A percentile compares a stretch with the other conserved stretches of the same genome.
Conservation (phyloP, 345 rosid species). For the Moricandia arvensis region DNA sequence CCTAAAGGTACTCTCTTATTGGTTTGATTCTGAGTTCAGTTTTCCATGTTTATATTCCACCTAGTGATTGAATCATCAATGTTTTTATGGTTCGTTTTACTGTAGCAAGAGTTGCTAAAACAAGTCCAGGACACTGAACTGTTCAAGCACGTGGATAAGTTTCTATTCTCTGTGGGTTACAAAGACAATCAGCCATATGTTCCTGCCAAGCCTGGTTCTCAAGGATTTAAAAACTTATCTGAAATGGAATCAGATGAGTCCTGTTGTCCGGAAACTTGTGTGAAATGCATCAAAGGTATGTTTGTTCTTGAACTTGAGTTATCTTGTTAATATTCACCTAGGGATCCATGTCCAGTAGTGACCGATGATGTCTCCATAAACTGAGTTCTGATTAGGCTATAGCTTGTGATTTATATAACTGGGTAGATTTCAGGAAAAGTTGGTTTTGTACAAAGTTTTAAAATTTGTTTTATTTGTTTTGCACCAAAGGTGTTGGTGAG, state of each 20-base stretch:
- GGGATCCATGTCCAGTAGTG: no score
- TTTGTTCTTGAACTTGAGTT: neutral
- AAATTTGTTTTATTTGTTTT: constrained; percentile 20
- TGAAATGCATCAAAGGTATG: constrained; percentile 54
- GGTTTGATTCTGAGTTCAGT: neutral
- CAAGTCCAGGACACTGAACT: constrained; percentile 47
- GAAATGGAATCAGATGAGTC: constrained; percentile 42
- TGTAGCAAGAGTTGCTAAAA: constrained; percentile 50
- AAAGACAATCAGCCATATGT: constrained; percentile 47
- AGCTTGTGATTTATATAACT: neutral
- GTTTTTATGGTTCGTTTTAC: neutral
- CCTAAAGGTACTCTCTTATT: constrained; percentile 51
- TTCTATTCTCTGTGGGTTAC: constrained; percentile 48
- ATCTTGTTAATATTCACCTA: neutral
- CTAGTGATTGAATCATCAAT: neutral
- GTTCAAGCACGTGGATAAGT: constrained; percentile 46
- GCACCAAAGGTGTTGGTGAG: constrained; percentile 46
- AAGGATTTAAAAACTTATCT: constrained; percentile 57
- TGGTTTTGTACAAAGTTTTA: neutral
- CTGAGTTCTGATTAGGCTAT: no score
- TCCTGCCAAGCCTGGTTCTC: constrained; percentile 53
- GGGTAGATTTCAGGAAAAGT: neutral
- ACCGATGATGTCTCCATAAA: neutral
- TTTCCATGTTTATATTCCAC: neutral
- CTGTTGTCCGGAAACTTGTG: constrained; percentile 62